Conservation (phyloP, 768 basidiomycete genomes). For the Wakefieldia striispora region DNA sequence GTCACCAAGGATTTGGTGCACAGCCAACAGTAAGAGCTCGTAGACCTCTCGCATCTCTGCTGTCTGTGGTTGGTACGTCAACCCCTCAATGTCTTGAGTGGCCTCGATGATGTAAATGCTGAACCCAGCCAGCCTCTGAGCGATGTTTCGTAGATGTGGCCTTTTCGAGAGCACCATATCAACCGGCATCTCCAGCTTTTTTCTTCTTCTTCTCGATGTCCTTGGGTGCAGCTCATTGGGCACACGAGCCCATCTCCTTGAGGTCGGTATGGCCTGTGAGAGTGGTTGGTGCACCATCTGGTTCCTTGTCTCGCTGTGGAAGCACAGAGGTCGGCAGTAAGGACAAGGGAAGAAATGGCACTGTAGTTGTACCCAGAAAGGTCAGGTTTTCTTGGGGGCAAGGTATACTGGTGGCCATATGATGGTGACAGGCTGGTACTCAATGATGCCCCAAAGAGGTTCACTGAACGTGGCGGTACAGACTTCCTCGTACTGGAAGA, state of each 20-base stretch:
- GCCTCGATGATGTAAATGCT: constrained; percentile 94
- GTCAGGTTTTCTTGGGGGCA: constrained; percentile 72
- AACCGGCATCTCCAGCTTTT: constrained; percentile 56
- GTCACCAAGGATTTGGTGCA: constrained; percentile 85
- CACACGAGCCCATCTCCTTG: constrained; percentile 91
- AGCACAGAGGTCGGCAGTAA: constrained; percentile 86
- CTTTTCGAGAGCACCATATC: constrained; percentile 56
- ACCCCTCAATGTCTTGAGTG: constrained; percentile 88
- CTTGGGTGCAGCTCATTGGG: constrained; percentile 76
- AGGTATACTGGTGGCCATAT: constrained; percentile 30
- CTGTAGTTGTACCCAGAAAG: constrained; percentile 94
- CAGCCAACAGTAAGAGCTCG: constrained; percentile 83
- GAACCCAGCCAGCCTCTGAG: constrained; percentile 62
- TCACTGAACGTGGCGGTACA: constrained; percentile 36
- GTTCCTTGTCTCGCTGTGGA: constrained; percentile 90
- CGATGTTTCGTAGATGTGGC: constrained; percentile 53
- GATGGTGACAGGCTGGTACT: constrained; percentile 28
- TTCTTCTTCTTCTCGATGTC: constrained; percentile 94
- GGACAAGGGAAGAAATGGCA: constrained; percentile 89
- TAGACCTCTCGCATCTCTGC: constrained; percentile 94
- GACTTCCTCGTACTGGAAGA: constrained; percentile 61
- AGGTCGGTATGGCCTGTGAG: constrained; percentile 88
- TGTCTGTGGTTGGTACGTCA: constrained; percentile 90
- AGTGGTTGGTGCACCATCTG: constrained; percentile 93
- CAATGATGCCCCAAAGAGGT: constrained; percentile 33